These are phyloP conservation scores for Hericium alpestre DNA, from an alignment of 768 basidiomycete species.

Conservation along the genomic window DNA sequence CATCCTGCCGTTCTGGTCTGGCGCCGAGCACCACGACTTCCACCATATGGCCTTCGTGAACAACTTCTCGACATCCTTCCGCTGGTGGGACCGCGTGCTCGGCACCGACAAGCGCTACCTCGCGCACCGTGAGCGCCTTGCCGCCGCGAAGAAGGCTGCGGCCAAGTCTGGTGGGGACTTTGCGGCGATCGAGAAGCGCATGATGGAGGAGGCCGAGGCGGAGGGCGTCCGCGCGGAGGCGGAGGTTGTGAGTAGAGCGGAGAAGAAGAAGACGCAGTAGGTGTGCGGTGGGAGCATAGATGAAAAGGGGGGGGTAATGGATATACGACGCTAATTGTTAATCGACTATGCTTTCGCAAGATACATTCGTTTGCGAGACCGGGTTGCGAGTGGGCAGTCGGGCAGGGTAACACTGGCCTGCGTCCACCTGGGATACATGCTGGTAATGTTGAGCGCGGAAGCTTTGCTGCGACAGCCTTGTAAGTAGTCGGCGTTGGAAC, in stretches of 20 bases:
- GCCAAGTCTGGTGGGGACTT: constrained; percentile 24
- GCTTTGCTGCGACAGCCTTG: too few species aligned
- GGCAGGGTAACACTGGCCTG: too few species aligned
- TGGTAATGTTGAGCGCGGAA: too few species aligned
- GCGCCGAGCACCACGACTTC: constrained; percentile 96
- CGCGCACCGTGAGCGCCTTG: constrained; percentile 60
- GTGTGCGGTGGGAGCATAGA: too few species aligned
- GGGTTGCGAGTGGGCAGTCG: too few species aligned
- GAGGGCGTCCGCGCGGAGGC: constrained; percentile 67
- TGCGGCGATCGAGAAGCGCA: constrained; percentile 44
- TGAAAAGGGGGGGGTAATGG: too few species aligned
- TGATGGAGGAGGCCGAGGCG: constrained; percentile 60
- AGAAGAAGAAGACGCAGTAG: constrained; percentile 12
- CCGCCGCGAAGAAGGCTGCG: constrained; percentile 39
- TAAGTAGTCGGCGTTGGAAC: too few species aligned
- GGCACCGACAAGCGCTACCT: constrained; percentile 89
- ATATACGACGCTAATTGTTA: too few species aligned
- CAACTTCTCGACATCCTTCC: constrained; percentile 90
- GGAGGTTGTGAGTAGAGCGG: constrained; percentile 22
- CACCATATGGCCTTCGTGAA: constrained; percentile 95
- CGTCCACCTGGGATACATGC: too few species aligned
- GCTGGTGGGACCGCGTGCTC: constrained; percentile 83
- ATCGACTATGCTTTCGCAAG: too few species aligned
- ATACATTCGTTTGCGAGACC: too few species aligned
- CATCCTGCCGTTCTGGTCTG: constrained; percentile 92